These are phyloP conservation scores for Zangia roseola DNA, from an alignment of 768 basidiomycete species.

Conservation along the genomic window DNA sequence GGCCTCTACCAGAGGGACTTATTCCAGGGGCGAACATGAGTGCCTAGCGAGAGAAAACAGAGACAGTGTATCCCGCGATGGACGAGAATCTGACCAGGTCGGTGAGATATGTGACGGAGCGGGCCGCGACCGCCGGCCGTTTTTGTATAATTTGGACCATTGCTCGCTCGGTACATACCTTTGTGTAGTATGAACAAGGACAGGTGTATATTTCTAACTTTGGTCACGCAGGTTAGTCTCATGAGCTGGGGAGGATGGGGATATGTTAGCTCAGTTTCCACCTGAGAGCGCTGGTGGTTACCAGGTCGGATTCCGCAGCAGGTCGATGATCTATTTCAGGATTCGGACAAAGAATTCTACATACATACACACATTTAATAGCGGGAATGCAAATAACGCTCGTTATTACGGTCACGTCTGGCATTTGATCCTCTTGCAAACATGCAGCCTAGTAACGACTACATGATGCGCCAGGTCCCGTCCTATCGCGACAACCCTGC, in stretches of 20 bases:
- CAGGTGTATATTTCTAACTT: too few species aligned
- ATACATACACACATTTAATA: too few species aligned
- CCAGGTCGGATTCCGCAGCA: too few species aligned
- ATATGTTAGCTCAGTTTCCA: too few species aligned
- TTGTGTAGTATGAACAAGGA: too few species aligned
- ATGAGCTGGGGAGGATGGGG: too few species aligned
- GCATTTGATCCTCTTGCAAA: neutral
- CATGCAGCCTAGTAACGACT: slow-evolving; percentile 25
- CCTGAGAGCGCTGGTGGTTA: too few species aligned
- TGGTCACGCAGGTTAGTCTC: too few species aligned
- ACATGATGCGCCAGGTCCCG: slow-evolving; percentile 27
- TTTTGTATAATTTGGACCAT: slow-evolving; percentile 6
- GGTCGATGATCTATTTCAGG: too few species aligned
- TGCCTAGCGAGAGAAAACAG: slow-evolving; percentile 5
- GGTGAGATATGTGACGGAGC: neutral
- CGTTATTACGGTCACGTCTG: neutral
- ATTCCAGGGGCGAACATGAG: slow-evolving; percentile 23
- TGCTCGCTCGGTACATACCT: neutral
- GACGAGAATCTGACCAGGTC: neutral
- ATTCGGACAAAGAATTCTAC: too few species aligned
- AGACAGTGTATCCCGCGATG: neutral
- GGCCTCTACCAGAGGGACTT: slow-evolving; percentile 25
- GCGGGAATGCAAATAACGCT: neutral
- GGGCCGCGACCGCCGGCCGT: slow-evolving; percentile 11
- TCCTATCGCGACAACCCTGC: slow-evolving; percentile 22